phyloP scores from a whole-genome alignment of 805 yeast species.

The Pichia cabralensis region DNA sequence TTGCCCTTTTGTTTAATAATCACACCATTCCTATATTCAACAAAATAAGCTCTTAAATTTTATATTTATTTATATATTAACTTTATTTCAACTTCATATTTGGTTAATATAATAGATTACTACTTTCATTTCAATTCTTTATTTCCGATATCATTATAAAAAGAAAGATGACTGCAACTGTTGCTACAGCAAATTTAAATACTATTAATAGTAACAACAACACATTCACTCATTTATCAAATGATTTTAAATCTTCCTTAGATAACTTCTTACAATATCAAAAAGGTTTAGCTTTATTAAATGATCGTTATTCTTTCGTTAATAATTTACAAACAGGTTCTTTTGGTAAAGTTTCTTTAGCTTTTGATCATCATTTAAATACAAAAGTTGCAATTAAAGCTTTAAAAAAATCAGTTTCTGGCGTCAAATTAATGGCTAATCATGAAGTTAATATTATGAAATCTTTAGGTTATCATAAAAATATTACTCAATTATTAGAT shows the following conservation, averaged over 20 bases:
- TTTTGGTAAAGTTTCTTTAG: constrained; percentile 51
- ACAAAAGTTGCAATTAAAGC: constrained; percentile 45
- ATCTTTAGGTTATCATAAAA: constrained; percentile 35
- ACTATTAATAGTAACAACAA: too few relatives aligned
- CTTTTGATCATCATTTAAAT: constrained; percentile 28
- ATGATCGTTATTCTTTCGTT: constrained; percentile 33
- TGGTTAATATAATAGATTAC: too few relatives aligned
- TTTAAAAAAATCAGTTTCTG: constrained; percentile 35
- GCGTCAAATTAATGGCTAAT: constrained; percentile 36
- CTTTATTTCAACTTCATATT: too few relatives aligned
- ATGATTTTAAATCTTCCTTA: constrained; percentile 21
- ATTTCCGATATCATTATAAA: too few relatives aligned
- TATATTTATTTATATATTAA: too few relatives aligned
- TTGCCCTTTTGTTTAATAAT: too few relatives aligned
- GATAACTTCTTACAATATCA: constrained; percentile 35
- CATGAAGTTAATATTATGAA: constrained; percentile 42
- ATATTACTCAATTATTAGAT: constrained; percentile 51
- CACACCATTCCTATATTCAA: too few relatives aligned
- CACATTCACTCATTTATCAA: constrained; percentile 7
- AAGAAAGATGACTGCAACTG: too few relatives aligned
- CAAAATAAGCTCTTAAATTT: too few relatives aligned
- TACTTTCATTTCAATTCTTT: too few relatives aligned
- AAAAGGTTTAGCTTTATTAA: constrained; percentile 25
- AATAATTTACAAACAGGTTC: constrained; percentile 46
- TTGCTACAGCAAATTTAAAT: too few relatives aligned